phyloP scores from a whole-genome alignment of 2,329 filamentous ascomycete genomes.

The Sarocladiaceae sp. region DNA sequence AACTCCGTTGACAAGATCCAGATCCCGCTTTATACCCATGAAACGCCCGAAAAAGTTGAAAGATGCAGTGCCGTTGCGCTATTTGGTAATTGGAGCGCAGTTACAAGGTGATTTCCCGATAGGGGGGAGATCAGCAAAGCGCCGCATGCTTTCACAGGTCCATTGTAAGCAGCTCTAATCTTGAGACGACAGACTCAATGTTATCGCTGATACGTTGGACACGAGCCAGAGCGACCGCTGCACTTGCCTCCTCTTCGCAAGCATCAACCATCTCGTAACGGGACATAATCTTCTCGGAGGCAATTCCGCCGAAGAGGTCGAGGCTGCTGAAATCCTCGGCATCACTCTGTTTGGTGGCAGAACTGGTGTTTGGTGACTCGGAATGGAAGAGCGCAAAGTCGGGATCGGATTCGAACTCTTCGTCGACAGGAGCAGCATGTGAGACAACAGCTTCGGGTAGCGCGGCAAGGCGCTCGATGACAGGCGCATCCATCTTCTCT shows the following conservation, averaged over 20 bases:
- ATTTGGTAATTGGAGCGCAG: no score
- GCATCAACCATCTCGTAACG: constrained; percentile 62
- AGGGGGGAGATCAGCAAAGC: no score
- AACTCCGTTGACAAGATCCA: background rate
- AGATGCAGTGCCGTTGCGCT: no score
- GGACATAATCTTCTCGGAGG: constrained; percentile 59
- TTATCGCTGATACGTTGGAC: constrained; percentile 44
- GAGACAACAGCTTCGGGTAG: constrained; percentile 24
- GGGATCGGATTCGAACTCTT: constrained; percentile 59
- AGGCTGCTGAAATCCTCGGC: constrained; percentile 34
- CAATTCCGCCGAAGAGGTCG: constrained; percentile 49
- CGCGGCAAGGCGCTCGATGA: constrained; percentile 45
- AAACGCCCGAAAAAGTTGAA: background rate
- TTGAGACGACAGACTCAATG: constrained; percentile 29
- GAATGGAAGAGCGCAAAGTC: constrained; percentile 58
- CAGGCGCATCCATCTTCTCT: constrained; percentile 53
- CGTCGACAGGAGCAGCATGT: constrained; percentile 33
- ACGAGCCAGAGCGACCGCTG: constrained; percentile 41
- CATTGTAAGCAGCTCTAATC: constrained; percentile 32
- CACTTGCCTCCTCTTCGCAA: constrained; percentile 42
- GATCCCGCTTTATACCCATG: background rate
- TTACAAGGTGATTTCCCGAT: no score
- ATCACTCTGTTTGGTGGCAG: constrained; percentile 31
- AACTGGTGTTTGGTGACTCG: constrained; percentile 20
- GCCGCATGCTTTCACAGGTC: constrained; percentile 21